Percentiles rank a stretch among this genome's conserved stretches.
phyloP scores from a whole-genome alignment of 371 early-diverging fungal genomes.

The Syncephalastrum racemosum region DNA sequence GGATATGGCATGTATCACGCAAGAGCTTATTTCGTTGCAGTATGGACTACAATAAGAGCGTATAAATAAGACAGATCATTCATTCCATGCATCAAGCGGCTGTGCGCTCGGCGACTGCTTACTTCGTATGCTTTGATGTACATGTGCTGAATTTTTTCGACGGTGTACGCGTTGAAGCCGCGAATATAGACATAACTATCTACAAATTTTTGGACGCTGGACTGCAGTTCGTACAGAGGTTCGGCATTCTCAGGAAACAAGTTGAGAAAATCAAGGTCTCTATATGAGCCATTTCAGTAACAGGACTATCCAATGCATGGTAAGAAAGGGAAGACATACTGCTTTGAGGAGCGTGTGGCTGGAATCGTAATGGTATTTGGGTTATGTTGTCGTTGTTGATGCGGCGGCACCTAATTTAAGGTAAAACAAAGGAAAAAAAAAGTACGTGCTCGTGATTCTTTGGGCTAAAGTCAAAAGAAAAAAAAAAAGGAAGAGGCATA shows the following conservation, averaged over 20 bases:
- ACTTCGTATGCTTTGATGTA: conserved; percentile 52
- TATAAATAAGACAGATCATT: conserved; percentile 1
- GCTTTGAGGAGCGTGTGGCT: conserved; percentile 44
- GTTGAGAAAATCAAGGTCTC: conserved; percentile 60
- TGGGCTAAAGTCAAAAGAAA: neutral
- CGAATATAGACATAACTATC: conserved; percentile 64
- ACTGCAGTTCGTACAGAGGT: conserved; percentile 49
- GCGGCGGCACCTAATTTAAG: conserved; percentile 2
- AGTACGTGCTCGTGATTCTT: conserved; percentile 13
- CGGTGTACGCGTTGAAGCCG: conserved; percentile 53
- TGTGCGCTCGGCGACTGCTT: conserved; percentile 1
- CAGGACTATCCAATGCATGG: too few relatives aligned
- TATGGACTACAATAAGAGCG: conserved; percentile 31
- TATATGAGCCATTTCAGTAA: conserved; percentile 12
- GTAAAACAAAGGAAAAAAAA: conserved; percentile 11
- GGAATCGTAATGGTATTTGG: conserved; percentile 45
- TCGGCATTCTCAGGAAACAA: conserved; percentile 54
- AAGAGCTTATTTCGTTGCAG: conserved; percentile 39
- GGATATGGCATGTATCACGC: conserved; percentile 43
- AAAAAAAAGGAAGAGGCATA: conserved; percentile 20
- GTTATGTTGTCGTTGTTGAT: conserved; percentile 27
- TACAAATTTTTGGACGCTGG: conserved; percentile 55
- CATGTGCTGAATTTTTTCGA: conserved; percentile 62
- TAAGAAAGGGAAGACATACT: conserved; percentile 28
- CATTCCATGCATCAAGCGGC: neutral